Percentiles rank a stretch among this genome's conserved stretches.
Evolutionary conservation across 805 yeast species (phyloP).

Genomic region (Blastobotrys terrestris): DNA sequence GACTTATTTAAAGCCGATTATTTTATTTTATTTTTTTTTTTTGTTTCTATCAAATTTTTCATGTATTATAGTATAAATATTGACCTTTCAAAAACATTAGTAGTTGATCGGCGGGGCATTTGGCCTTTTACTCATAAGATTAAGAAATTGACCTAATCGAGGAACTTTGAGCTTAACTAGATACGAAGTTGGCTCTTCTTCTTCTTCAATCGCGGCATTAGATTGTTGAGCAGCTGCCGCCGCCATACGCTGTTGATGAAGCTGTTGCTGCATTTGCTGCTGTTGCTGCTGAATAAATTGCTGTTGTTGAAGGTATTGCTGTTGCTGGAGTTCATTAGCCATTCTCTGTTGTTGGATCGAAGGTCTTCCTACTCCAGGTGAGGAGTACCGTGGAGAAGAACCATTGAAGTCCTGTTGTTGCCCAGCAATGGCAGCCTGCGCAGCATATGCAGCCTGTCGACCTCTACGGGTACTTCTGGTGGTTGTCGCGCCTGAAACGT

Average conservation of each 20-base stretch:
- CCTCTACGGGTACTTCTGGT: constrained; percentile 12
- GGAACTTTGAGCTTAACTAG: constrained; percentile 2
- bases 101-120: not conserved
- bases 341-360: not conserved
- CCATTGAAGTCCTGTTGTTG: not conserved
- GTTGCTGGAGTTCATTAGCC: not conserved
- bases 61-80: not conserved
- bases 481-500: constrained; percentile 3
- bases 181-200: not conserved
- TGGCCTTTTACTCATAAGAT: not conserved
- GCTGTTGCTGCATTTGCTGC: constrained; percentile 7
- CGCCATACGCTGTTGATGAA: constrained; percentile 4
- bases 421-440: constrained; percentile 16
- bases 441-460: constrained; percentile 18
- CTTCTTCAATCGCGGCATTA: constrained; percentile 1
- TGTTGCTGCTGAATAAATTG: not conserved
- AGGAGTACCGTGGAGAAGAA: not conserved
- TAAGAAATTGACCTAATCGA: not conserved
- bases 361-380: not conserved
- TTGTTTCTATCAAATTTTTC: not conserved
- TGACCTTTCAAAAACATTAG: not conserved
- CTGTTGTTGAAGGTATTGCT: not conserved
- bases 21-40: too few species aligned
- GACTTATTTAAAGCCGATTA: not conserved
- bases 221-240: constrained; percentile 1